Percentiles rank a stretch among this genome's conserved stretches.
Evolutionary conservation across 2,329 filamentous ascomycete genomes (phyloP).

Genomic region (Colletotrichum euphorbiae): DNA sequence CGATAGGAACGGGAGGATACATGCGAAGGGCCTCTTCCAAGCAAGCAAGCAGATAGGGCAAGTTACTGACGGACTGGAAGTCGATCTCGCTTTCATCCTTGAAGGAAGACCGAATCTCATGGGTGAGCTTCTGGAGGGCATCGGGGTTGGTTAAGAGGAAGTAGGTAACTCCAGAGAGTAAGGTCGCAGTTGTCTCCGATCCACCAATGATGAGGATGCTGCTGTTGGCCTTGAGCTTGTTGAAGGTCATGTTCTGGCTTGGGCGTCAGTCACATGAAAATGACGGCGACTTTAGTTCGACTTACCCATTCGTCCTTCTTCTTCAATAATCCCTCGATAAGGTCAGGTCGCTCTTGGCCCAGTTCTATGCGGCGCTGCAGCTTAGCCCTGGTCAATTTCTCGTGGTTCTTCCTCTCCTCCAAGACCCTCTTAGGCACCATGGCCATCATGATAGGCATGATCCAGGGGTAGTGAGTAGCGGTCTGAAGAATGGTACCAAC

Average conservation of each 20-base stretch:
- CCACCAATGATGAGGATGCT: conserved; percentile 47
- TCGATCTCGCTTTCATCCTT: conserved; percentile 51
- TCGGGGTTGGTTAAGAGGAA: conserved; percentile 48
- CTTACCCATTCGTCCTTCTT: conserved; percentile 40
- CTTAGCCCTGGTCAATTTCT: conserved; percentile 22
- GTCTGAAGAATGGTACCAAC: conserved; percentile 24
- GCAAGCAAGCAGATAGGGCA: conserved; percentile 54
- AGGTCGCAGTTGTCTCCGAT: conserved; percentile 50
- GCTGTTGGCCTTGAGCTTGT: conserved; percentile 39
- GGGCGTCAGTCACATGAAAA: background rate
- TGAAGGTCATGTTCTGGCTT: conserved; percentile 25
- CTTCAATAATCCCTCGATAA: conserved; percentile 41
- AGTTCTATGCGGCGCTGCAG: conserved; percentile 38
- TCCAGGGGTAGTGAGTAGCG: conserved; percentile 27
- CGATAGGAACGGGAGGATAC: conserved; percentile 49
- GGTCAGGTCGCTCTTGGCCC: conserved; percentile 39
- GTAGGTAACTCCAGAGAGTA: conserved; percentile 45
- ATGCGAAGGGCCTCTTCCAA: conserved; percentile 57
- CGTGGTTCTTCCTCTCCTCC: conserved; percentile 16
- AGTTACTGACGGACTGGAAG: conserved; percentile 45
- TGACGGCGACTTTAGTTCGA: background rate
- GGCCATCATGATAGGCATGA: conserved; percentile 29
- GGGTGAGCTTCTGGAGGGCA: conserved; percentile 46
- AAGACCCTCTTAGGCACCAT: conserved; percentile 25
- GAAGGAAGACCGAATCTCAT: conserved; percentile 54